Evolutionary conservation across 2,329 filamentous ascomycete genomes (phyloP).

Genomic region (Colletotrichum orbiculare): DNA sequence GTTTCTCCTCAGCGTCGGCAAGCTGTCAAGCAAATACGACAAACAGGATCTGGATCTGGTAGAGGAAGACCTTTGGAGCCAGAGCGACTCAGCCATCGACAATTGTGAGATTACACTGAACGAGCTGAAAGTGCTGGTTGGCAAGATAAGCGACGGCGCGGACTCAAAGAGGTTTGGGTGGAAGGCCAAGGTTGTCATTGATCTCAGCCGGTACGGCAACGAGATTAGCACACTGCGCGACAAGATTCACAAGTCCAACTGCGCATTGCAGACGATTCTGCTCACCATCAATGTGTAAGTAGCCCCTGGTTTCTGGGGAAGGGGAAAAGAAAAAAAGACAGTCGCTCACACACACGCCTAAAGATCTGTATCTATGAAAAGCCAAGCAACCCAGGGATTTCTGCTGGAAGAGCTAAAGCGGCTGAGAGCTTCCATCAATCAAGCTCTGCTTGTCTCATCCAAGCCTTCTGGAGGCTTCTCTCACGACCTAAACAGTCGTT

Average conservation of each 20-base stretch:
- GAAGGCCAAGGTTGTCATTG: slow-evolving; percentile 30
- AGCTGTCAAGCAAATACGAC: slow-evolving; percentile 38
- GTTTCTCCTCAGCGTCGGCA: slow-evolving; percentile 39
- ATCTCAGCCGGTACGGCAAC: slow-evolving; percentile 36
- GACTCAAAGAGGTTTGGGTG: slow-evolving; percentile 19
- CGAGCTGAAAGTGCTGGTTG: slow-evolving; percentile 37
- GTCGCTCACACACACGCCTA: too few relatives aligned
- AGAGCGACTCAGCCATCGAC: slow-evolving; percentile 38
- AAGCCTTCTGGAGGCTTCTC: slow-evolving; percentile 30
- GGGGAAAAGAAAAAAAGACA: too few relatives aligned
- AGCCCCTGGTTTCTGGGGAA: too few relatives aligned
- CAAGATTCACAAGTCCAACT: slow-evolving; percentile 42
- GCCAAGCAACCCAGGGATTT: slow-evolving; percentile 35
- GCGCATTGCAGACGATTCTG: slow-evolving; percentile 43
- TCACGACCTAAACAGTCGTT: not conserved
- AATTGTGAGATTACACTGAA: slow-evolving; percentile 39
- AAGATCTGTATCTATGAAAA: slow-evolving; percentile 38
- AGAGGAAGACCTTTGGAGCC: slow-evolving; percentile 40
- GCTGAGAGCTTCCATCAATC: slow-evolving; percentile 39
- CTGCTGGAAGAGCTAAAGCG: slow-evolving; percentile 37
- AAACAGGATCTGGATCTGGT: slow-evolving; percentile 38
- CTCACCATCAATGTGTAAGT: slow-evolving; percentile 41
- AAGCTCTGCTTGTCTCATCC: slow-evolving; percentile 37
- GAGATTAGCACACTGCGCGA: slow-evolving; percentile 40
- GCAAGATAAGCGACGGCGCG: slow-evolving; percentile 34